Evolutionary conservation across 169 alveolate genomes (phyloP), one percentile per base, ranked within the genome.

Genomic region (Cryptosporidium tyzzeri): DNA sequence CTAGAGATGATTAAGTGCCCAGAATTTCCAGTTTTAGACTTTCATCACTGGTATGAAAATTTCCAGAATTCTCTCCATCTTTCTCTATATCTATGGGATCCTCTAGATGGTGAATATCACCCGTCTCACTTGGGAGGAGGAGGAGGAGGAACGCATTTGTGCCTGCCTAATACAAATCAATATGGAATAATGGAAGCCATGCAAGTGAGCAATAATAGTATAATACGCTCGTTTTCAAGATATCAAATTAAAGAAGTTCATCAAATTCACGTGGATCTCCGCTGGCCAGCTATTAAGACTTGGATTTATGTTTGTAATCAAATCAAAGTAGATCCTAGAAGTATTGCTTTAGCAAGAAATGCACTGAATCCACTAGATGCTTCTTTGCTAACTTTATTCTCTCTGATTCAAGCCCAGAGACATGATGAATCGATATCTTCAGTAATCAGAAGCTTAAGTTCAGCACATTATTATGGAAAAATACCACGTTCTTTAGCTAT

Each of bases 11-110:
- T 80, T 8, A 37, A 65, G 2, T 80, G 55, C 29, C 89, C 89
- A 12, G 80, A 80, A 50, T 80, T 80, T 45, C 89, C 89, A 7
- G 75, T 67, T 23, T 23, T 80, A 0, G 89, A 80, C n/a, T 80
- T 80, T 37, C 67, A 67, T 33, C 75, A 80, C 35, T 80, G 89
- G 89, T 80, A 62, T 80, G 89, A 80, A 44, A 80, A 80, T 45
- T 48, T 35, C 23, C 67, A 37, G 51, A 80, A 80, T 29, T 59
- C 51, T 23, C 69, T 62, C 21, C 21, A 33, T 21, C 48, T 80
- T 21, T 80, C 70, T 5, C 21, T 80, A 18, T 62, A 80, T 31
- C 5, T 80, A 16, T 80, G 89, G 89, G 74, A 80, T 18, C 89
- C 89, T n/a, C 68, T 80, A 18, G 68, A 80, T 29, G 73, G 73